Base-by-base conservation (phyloP, 2,329 filamentous ascomycete species). In the Sarocladium brachiariae region DNA sequence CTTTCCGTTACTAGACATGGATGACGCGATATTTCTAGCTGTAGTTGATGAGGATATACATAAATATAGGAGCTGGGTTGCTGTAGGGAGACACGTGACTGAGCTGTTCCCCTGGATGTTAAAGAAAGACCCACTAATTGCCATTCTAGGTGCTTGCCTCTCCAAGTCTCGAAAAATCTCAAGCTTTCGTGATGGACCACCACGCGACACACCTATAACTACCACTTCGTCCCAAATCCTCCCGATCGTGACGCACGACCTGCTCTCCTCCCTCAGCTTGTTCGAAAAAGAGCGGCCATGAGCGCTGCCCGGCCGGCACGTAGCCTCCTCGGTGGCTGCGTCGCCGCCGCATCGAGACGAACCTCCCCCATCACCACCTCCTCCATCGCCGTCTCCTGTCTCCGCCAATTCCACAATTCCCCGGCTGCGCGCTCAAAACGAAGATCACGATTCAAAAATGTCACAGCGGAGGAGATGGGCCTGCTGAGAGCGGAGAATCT, bases 271-370 rank as follows among this genome's bases (percentile, higher is more conserved):
- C n/a, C n/a, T n/a, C n/a, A n/a, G n/a, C 41, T 18, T 45, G n/a
- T 18, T 16, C 10, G 7, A 19, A 5, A 43, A 23, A 43, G 39
- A 31, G 55, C 62, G 70, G 70, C 62, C 64, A 81, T 80, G 77
- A 79, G 75, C 63, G 70, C 72, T 64, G 73, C 72, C 73, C 74
- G 74, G 56, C 74, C 76, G 65, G 71, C 72, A 66, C 70, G 73
- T 66, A 73, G 73, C 65, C 70, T 80, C 61, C 63, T 79, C 58
- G 71, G 75, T 62, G 71, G 71, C 65, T 73, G 73, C 63, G 65
- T 77, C 57, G 65, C 68, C 57, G 65, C 68, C 46, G 61, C 56
- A 59, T 62, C 38, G 53, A 53, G 45, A 58, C 61, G 50, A 48
- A 50, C 58, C 27, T 31, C 43, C n/a, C 43, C 43, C 7, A 16